Base-by-base conservation (phyloP, 768 basidiomycete species). In the Kwoniella dendrophila region DNA sequence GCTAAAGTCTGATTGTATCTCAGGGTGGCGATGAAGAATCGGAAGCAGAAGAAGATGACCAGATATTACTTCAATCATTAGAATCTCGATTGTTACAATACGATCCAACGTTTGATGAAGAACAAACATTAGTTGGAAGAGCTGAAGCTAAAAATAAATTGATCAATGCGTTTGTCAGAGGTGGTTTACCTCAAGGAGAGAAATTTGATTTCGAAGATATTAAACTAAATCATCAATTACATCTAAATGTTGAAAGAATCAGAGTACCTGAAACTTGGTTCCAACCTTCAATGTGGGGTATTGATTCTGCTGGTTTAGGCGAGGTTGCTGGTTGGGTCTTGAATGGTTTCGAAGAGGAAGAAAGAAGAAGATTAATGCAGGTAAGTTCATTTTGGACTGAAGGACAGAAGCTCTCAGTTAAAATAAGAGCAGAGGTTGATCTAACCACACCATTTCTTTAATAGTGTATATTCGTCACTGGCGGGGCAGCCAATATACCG, bases 301-400 rank as follows among this genome's bases (percentile, higher is more conserved):
- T 95, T 18, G 96, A 98, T 77, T 90, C 88, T 12, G 95, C 96
- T 0, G 96, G 96, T 0, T 79, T 99, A 8, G 89, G 88, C n/a
- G 96, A 99, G 79, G 86, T 97, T 2, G 80, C 93, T 18, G 92
- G 90, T 70, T 89, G 86, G 73, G 84, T 97, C 47, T 83, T 99
- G 53, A 83, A 85, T 44, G 81, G 87, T 53, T 92, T 92, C 80
- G 78, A 83, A 3, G 83, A 85, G 24, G 80, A 80, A 2, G 89
- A 93, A 53, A 87, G 90, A 73, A 82, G 80, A 24, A 82, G 86
- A 49, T 82, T 98, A 41, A 90, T 89, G 67, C 85, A 88, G 81
- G 94, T 93, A 63, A 44, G 83, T 55, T 4, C 38, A n/a, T n/a
- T 18, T n/a, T 36, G n/a, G 34, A 24, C 24, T 34, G 3, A 18